Base-by-base conservation (phyloP, 1,284 basidiomycete species). In the Rhodotorula sp. region DNA sequence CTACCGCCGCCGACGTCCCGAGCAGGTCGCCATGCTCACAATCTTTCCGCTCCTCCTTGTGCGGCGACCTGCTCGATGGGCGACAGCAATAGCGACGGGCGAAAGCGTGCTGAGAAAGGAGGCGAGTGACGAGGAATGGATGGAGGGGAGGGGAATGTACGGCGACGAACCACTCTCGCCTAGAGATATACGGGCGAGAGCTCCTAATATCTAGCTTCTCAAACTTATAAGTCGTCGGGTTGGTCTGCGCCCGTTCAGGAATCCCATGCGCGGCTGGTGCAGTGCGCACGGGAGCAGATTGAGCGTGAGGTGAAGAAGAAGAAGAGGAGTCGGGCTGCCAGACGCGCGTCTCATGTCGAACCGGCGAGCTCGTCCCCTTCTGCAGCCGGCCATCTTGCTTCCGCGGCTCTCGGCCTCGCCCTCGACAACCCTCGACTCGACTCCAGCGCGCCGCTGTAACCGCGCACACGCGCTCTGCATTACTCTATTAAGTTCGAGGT, bases 231-330 rank as follows among this genome's bases (percentile, higher is more conserved):
- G 60, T 48, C 47, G 60, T 61, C 48, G 60, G 38, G 60, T 61
- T 18, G n/a, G 28, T 61, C 60, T 61, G 45, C 60, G n/a, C 60
- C 48, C 60, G 60, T 61, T 61, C 60, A 61, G 60, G 60, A 61
- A 61, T n/a, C 60, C 54, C 54, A 55, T 26, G 54, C 26, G 54
- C 54, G 54, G 54, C 54, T 55, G 54, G 26, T 28, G 54, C 54
- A 28, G 26, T 55, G 54, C 54, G 54, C 54, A 26, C 54, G 26
- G 26, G 54, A 55, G 54, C 54, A 55, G 54, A 55, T 55, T 15
- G 54, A 26, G 54, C 54, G 54, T 55, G 60, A 48, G 60, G 60
- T 61, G 60, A 61, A 61, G 60, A 49, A 45, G 38, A 43, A 48
- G 48, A 28, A 57, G 31, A 57, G 56, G 21, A n/a, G 56, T 19